These are phyloP conservation scores for Corymbia citriodora DNA, from an alignment of 441 rosid species.

Conservation along the genomic window DNA sequence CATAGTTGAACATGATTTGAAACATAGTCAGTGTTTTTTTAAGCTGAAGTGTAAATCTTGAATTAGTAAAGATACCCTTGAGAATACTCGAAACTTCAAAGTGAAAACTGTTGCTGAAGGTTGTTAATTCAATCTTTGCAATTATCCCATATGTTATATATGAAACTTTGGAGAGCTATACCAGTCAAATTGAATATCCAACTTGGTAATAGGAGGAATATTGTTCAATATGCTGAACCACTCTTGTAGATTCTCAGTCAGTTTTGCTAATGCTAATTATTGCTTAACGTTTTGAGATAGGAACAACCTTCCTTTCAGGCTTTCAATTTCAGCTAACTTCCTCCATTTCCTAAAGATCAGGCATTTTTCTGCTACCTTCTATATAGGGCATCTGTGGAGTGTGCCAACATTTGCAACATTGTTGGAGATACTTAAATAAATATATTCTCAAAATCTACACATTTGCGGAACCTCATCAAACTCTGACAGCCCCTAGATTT, in stretches of 20 bases:
- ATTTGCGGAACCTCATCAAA: neutral
- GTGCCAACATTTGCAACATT: neutral
- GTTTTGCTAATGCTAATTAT: neutral
- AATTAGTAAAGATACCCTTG: neutral
- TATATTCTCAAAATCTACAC: neutral
- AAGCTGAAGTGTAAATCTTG: neutral
- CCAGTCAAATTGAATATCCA: accelerated
- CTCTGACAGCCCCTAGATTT: neutral
- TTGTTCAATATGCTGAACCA: neutral
- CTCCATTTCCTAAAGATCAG: neutral
- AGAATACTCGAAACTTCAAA: neutral
- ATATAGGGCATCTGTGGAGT: neutral
- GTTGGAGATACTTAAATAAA: neutral
- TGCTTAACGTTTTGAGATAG: neutral
- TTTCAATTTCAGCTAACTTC: neutral
- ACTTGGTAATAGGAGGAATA: neutral
- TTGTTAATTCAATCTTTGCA: neutral
- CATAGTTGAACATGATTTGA: neutral
- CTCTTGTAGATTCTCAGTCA: neutral
- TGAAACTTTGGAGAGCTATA: neutral
- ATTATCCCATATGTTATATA: neutral
- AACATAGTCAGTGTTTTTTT: neutral
- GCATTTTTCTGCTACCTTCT: neutral
- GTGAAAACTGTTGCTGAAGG: neutral
- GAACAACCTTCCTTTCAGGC: neutral